Percentiles rank a stretch among this genome's conserved stretches.
Conservation (phyloP, 257 asterid genomes). For the Catharanthus roseus region DNA sequence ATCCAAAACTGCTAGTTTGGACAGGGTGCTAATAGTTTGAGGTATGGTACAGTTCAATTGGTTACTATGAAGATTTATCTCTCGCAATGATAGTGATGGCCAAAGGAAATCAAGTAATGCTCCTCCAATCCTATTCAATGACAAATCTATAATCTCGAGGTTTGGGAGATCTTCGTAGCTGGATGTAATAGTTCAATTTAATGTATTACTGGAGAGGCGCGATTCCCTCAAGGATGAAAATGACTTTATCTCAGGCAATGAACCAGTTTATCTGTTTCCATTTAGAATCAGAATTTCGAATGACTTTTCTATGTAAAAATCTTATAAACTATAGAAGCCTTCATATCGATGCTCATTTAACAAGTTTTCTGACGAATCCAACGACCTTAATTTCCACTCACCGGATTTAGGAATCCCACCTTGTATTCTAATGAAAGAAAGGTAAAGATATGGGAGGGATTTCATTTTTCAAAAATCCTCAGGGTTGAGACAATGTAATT, state of each 20-base stretch:
- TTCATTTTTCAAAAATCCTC: conserved; percentile 19
- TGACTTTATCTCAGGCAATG: no score
- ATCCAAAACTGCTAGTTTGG: conserved; percentile 10
- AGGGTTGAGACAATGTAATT: conserved; percentile 25
- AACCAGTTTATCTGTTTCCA: no score
- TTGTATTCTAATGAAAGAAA: conserved; percentile 7
- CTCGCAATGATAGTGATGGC: conserved; percentile 9
- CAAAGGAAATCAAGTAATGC: conserved; percentile 10
- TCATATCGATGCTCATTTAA: no score
- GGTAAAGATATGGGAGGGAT: conserved; percentile 12
- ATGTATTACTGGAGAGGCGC: no score
- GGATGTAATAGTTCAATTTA: no score
- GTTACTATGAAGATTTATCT: conserved; percentile 10
- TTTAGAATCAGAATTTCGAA: no score
- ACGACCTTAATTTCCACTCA: conserved; percentile 3
- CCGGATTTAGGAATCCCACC: conserved; percentile 27
- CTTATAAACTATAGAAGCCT: no score
- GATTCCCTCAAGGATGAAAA: no score
- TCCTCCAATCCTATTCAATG: conserved; percentile 20
- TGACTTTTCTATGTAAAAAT: no score
- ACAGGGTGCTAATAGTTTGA: conserved; percentile 11
- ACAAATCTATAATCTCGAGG: not conserved
- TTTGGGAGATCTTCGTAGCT: not conserved
- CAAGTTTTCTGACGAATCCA: not conserved
- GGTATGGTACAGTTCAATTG: conserved; percentile 13